phyloP scores from a whole-genome alignment of 1,284 basidiomycete genomes.

The Ustilago shanxiensis region DNA sequence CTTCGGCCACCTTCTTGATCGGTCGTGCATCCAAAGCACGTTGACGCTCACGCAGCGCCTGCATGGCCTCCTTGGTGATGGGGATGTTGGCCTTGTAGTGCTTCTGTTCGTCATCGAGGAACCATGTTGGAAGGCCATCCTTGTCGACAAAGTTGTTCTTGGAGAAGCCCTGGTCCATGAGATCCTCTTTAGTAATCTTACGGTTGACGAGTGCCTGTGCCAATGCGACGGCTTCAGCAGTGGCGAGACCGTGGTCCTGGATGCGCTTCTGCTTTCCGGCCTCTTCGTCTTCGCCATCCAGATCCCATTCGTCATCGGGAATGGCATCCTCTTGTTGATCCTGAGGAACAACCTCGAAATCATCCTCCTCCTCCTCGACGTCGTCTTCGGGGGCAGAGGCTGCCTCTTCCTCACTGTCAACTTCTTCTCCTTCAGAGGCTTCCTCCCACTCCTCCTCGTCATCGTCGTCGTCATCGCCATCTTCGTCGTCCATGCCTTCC shows the following conservation, averaged over 20 bases:
- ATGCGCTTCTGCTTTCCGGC: slow-evolving; percentile 80
- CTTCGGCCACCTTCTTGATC: slow-evolving; percentile 99
- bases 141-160: slow-evolving; percentile 87
- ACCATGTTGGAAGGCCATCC: slow-evolving; percentile 93
- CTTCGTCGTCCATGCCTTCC: slow-evolving; percentile 65
- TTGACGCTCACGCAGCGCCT: slow-evolving; percentile 87
- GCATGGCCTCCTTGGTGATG: slow-evolving; percentile 94
- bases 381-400: background rate
- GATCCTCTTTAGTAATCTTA: slow-evolving; percentile 85
- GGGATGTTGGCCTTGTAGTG: slow-evolving; percentile 95
- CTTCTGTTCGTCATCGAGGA: slow-evolving; percentile 94
- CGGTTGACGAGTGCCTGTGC: slow-evolving; percentile 94
- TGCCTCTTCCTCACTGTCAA: slow-evolving; percentile 21
- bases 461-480: slow-evolving; percentile 38
- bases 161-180: slow-evolving; percentile 96
- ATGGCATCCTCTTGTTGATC: slow-evolving; percentile 78
- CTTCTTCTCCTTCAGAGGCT: slow-evolving; percentile 67
- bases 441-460: slow-evolving; percentile 34
- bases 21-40: slow-evolving; percentile 94
- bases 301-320: slow-evolving; percentile 84
- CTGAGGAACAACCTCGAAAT: slow-evolving; percentile 64
- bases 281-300: slow-evolving; percentile 80
- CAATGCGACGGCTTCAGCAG: slow-evolving; percentile 90
- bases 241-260: slow-evolving; percentile 84
- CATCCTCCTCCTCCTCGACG: slow-evolving; percentile 52